Base-by-base conservation (phyloP, 768 basidiomycete genomes). In the Kwoniella sp. region DNA sequence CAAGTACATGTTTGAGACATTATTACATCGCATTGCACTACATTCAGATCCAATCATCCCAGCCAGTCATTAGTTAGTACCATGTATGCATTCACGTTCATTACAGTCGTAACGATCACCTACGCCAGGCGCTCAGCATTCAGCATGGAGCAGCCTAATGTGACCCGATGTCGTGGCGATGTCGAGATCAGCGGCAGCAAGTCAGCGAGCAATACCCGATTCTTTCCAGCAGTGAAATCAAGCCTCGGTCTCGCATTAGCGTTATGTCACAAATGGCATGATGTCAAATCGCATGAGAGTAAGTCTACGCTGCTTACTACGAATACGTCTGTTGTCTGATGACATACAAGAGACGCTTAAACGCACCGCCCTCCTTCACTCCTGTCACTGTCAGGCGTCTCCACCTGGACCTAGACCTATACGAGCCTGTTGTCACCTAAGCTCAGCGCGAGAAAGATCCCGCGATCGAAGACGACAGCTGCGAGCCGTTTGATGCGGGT, bases 281-380 rank as follows among this genome's bases (percentile, higher is more conserved):
- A 44, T 44, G 40, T 44, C 40, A 44, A 44, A 44, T 44, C 40
- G 40, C 40, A 44, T 44, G 40, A 19, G 17, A 44, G 17, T 44
- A 44, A 44, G 17, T 44, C 40, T 44, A 44, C 40, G 40, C 40
- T 44, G 40, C 40, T 44, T 19, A 44, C 40, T 44, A 44, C 40
- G 40, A 3, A 44, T 3, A 15, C 40, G 17, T 19, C 33, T 33
- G 5, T 33, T 44, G 40, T 44, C 17, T 44, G 40, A 44, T 44
- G 40, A 19, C 40, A 44, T 6, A 33, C 33, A 33, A 33, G 33
- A 33, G 33, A 33, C 33, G 33, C 33, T 33, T 33, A 6, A 13
- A 33, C 13, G 33, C 33, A 33, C 7, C 33, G 6, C 33, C 13
- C 33, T 33, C 33, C 33, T 33, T 33, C 13, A 13, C 33, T 33